A percentile compares a stretch with the other conserved stretches of the same genome.
These are phyloP conservation scores for Citropsis articulata DNA, from an alignment of 345 rosid species.

Conservation along the genomic window DNA sequence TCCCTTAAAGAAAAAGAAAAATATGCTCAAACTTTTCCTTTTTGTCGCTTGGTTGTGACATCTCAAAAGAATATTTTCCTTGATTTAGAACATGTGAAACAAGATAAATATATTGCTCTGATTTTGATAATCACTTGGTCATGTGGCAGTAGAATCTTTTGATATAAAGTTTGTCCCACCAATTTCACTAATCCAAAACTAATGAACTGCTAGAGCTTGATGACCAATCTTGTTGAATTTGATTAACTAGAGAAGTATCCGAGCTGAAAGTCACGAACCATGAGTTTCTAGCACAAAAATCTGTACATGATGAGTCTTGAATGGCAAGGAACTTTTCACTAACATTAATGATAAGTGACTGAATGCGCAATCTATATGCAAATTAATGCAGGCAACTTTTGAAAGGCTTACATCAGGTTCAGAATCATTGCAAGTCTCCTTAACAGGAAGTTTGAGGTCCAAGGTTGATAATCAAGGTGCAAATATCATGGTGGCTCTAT, in stretches of 20 bases:
- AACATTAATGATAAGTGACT: neutral
- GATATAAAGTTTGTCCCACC: neutral
- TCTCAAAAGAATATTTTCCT: neutral
- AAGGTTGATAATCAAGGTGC: constrained; percentile 57
- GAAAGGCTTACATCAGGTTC: constrained; percentile 56
- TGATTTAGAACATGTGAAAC: neutral
- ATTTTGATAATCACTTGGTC: neutral
- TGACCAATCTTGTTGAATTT: neutral
- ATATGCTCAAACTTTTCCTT: neutral
- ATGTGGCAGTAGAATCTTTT: neutral
- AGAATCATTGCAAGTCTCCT: constrained; percentile 52
- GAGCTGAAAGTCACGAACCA: neutral
- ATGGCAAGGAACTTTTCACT: neutral
- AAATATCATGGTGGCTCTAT: constrained; percentile 72
- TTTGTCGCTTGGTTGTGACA: neutral
- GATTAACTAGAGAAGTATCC: neutral
- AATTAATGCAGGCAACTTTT: constrained; percentile 51
- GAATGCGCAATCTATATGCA: neutral
- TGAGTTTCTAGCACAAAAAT: neutral
- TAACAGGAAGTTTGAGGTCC: constrained; percentile 53
- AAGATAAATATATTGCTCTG: neutral
- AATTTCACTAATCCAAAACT: no score
- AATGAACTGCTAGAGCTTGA: no score
- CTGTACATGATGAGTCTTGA: neutral
- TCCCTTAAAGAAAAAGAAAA: neutral